Conservation (phyloP, 176 grass and related monocot species). For the Phoenix roebelenii region DNA sequence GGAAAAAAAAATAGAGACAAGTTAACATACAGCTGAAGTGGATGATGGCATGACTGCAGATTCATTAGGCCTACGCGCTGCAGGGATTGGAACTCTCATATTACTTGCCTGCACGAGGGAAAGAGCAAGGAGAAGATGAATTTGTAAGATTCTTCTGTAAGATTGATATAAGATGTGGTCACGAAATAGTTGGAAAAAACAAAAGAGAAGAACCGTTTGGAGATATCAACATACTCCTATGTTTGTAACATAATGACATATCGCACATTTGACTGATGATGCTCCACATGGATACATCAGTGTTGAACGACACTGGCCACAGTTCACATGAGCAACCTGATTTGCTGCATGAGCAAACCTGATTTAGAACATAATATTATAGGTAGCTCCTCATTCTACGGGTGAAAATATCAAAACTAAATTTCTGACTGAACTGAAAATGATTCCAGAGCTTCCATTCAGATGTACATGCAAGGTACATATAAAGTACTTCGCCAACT, state of each 20-base stretch:
- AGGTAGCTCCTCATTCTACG: too few relatives aligned
- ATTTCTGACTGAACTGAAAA: too few relatives aligned
- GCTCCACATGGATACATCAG: slow-evolving; percentile 84
- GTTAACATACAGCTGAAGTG: slow-evolving; percentile 30
- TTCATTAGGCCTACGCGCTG: slow-evolving; percentile 17
- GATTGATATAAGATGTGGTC: slow-evolving; percentile 1
- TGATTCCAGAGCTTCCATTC: too few relatives aligned
- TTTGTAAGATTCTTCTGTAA: neutral
- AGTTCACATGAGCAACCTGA: slow-evolving; percentile 64
- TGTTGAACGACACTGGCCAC: slow-evolving; percentile 55
- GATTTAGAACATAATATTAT: slow-evolving; percentile 18
- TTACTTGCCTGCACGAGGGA: slow-evolving; percentile 29
- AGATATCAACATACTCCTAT: slow-evolving; percentile 40
- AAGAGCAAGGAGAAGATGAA: slow-evolving; percentile 1
- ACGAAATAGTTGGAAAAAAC: neutral
- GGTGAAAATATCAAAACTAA: too few relatives aligned
- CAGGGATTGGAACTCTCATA: slow-evolving; percentile 1
- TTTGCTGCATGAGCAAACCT: slow-evolving; percentile 39
- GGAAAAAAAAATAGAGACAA: neutral
- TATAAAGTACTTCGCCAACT: too few relatives aligned
- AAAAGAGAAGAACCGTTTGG: slow-evolving; percentile 1
- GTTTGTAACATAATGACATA: slow-evolving; percentile 71
- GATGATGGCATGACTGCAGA: slow-evolving; percentile 1
- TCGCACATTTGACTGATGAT: slow-evolving; percentile 73
- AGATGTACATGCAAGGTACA: too few relatives aligned